phyloP scores from a whole-genome alignment of 129 eudicot genomes.

The Flaveria trinervia region DNA sequence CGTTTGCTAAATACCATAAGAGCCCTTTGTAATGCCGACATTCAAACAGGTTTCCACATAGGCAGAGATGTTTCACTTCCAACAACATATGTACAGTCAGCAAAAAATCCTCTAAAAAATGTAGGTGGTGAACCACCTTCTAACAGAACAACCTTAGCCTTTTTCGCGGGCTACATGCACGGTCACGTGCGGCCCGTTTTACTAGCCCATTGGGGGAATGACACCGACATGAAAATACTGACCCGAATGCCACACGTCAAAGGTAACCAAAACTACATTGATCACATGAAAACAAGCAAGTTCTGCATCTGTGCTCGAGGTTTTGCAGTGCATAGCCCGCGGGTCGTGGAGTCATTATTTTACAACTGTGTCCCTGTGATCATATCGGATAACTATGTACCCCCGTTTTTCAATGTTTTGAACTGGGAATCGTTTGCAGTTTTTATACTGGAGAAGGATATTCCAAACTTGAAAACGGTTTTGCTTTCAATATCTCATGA shows the following conservation, averaged over 20 bases:
- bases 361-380: slow-evolving; percentile 69
- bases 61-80: slow-evolving; percentile 72
- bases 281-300: slow-evolving; percentile 70
- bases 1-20: slow-evolving; percentile 49
- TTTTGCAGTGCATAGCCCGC: slow-evolving; percentile 65
- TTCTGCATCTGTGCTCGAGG: slow-evolving; percentile 74
- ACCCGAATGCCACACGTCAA: slow-evolving; percentile 52
- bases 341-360: slow-evolving; percentile 69
- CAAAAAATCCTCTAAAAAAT: slow-evolving; percentile 44
- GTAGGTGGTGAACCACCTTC: slow-evolving; percentile 57
- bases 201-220: slow-evolving; percentile 66
- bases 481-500: slow-evolving; percentile 51
- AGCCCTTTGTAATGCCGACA: slow-evolving; percentile 65
- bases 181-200: slow-evolving; percentile 60
- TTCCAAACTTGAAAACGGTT: slow-evolving; percentile 57
- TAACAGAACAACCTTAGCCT: slow-evolving; percentile 49
- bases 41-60: slow-evolving; percentile 42
- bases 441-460: slow-evolving; percentile 60
- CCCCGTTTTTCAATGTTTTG: slow-evolving; percentile 67
- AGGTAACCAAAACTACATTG: slow-evolving; percentile 69
- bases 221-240: slow-evolving; percentile 58
- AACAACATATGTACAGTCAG: slow-evolving; percentile 49
- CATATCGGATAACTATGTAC: slow-evolving; percentile 68
- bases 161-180: slow-evolving; percentile 70
- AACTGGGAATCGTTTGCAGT: slow-evolving; percentile 76